Evolutionary conservation across 495 filamentous ascomycete species (phyloP).

Genomic region (Bombardia bombarda): DNA sequence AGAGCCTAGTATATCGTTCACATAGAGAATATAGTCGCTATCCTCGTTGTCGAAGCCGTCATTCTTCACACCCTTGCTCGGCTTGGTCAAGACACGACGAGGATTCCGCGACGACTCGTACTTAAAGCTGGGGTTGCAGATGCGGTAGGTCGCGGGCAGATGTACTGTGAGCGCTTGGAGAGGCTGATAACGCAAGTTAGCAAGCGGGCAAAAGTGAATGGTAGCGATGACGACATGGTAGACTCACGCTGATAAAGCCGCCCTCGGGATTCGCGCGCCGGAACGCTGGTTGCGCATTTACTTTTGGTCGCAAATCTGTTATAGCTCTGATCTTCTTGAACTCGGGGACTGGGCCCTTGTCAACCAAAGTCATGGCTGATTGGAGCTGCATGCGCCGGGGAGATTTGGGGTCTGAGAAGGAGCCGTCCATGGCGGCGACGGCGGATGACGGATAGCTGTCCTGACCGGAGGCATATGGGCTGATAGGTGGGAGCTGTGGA

Average conservation of each 20-base stretch:
- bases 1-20: slow-evolving; percentile 96
- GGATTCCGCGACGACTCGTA: slow-evolving; percentile 99
- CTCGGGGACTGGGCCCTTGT: slow-evolving; percentile 74
- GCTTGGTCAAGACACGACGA: slow-evolving; percentile 94
- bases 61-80: slow-evolving; percentile 97
- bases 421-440: slow-evolving; percentile 57
- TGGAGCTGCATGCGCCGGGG: slow-evolving; percentile 50
- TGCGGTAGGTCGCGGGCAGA: slow-evolving; percentile 90
- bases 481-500: slow-evolving; percentile 63
- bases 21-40: slow-evolving; percentile 98
- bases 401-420: slow-evolving; percentile 70
- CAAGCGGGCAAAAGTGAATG: neutral
- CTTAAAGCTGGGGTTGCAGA: slow-evolving; percentile 97
- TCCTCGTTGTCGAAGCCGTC: slow-evolving; percentile 99
- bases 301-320: slow-evolving; percentile 69
- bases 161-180: slow-evolving; percentile 93
- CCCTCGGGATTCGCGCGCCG: slow-evolving; percentile 93
- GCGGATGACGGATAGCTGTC: slow-evolving; percentile 59
- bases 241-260: slow-evolving; percentile 92
- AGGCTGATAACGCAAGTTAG: slow-evolving; percentile 48
- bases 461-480: slow-evolving; percentile 53
- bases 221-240: slow-evolving; percentile 1
- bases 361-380: slow-evolving; percentile 39
- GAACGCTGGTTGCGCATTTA: slow-evolving; percentile 82
- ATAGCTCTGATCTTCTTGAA: slow-evolving; percentile 69